phyloP scores from a whole-genome alignment of 2,329 filamentous ascomycete genomes.

The Apiospora arundinis region DNA sequence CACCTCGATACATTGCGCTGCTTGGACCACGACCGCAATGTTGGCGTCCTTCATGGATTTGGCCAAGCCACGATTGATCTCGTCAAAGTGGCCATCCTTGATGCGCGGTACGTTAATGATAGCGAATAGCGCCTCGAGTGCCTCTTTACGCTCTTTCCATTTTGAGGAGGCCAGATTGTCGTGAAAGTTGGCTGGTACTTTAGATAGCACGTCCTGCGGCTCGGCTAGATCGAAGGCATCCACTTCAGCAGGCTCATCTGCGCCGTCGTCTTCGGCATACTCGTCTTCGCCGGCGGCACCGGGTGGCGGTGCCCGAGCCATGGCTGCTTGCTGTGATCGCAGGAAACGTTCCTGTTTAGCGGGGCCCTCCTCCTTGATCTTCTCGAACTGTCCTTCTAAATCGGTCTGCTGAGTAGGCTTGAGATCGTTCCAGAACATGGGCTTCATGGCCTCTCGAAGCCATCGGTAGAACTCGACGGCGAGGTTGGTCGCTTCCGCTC shows the following conservation, averaged over 20 bases:
- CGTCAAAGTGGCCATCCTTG: slow-evolving; percentile 87
- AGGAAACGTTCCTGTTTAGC: slow-evolving; percentile 92
- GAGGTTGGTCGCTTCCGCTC: slow-evolving; percentile 89
- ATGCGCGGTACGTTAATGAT: slow-evolving; percentile 86
- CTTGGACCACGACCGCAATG: slow-evolving; percentile 89
- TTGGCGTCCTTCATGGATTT: slow-evolving; percentile 99
- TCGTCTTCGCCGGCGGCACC: slow-evolving; percentile 64
- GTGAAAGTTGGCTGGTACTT: slow-evolving; percentile 80
- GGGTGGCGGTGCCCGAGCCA: slow-evolving; percentile 70
- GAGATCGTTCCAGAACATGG: slow-evolving; percentile 93
- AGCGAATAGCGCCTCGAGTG: slow-evolving; percentile 79
- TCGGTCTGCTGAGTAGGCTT: slow-evolving; percentile 96
- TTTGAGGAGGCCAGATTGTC: slow-evolving; percentile 89
- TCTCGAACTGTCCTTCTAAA: slow-evolving; percentile 92
- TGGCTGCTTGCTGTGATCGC: slow-evolving; percentile 85
- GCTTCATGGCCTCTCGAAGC: slow-evolving; percentile 97
- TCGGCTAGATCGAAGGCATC: slow-evolving; percentile 85
- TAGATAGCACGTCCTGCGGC: slow-evolving; percentile 83
- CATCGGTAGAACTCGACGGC: slow-evolving; percentile 96
- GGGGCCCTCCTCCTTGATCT: slow-evolving; percentile 82
- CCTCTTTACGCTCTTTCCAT: slow-evolving; percentile 98
- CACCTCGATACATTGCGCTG: slow-evolving; percentile 90
- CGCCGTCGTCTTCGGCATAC: slow-evolving; percentile 62
- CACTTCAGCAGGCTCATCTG: slow-evolving; percentile 72
- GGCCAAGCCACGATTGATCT: slow-evolving; percentile 82